Evolutionary conservation across 495 filamentous ascomycete genomes (phyloP).

Genomic region (Neohortaea acidophila): DNA sequence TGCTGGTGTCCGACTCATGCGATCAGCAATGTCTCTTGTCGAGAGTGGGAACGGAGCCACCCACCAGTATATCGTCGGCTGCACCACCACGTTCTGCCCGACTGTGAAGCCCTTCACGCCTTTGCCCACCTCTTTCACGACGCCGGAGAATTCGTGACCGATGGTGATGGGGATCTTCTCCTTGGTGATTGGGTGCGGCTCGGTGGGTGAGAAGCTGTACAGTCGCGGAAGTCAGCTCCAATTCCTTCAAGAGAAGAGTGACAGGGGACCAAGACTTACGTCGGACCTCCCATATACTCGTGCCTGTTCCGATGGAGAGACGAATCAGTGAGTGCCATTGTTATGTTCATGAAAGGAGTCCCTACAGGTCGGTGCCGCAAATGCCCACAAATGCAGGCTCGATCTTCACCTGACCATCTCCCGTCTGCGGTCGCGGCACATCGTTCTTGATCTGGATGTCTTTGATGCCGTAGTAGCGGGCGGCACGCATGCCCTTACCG

Average conservation of each 20-base stretch:
- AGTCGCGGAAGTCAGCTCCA: not conserved
- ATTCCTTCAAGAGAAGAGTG: not conserved
- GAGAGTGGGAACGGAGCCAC: no score
- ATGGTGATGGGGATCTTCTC: constrained; percentile 20
- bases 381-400: constrained; percentile 22
- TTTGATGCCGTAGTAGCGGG: constrained; percentile 30
- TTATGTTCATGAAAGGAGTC: not conserved
- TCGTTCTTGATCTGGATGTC: constrained; percentile 30
- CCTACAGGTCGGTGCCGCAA: constrained; percentile 12
- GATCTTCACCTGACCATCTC: constrained; percentile 23
- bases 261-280: not conserved
- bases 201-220: constrained; percentile 16
- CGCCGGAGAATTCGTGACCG: constrained; percentile 22
- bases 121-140: constrained; percentile 17
- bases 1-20: no score
- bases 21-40: no score
- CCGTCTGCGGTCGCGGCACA: constrained; percentile 24
- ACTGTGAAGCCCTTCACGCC: constrained; percentile 12
- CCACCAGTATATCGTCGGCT: constrained; percentile 22
- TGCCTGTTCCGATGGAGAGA: constrained; percentile 21
- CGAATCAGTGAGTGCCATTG: no score
- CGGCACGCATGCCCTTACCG: constrained; percentile 25
- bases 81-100: constrained; percentile 16
- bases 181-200: constrained; percentile 19
- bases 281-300: constrained; percentile 21